These are phyloP conservation scores for Fusarium compactum DNA, from an alignment of 2,329 filamentous ascomycete genomes.

Conservation along the genomic window DNA sequence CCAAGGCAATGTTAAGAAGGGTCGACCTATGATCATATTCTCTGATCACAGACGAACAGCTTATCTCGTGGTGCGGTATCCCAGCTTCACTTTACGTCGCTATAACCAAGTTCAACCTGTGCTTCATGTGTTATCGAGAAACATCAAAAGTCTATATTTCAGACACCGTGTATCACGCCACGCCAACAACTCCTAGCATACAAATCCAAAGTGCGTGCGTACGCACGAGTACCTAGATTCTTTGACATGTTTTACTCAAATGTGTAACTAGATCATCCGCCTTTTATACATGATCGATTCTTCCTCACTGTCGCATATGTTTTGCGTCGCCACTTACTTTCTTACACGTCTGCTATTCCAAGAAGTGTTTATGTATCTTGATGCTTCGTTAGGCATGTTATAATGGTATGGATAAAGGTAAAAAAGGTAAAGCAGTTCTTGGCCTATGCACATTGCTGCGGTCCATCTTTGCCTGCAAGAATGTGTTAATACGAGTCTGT, in stretches of 20 bases:
- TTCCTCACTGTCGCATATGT: conserved; percentile 8
- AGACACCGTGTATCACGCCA: conserved; percentile 21
- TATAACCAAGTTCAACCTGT: neutral
- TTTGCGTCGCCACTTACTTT: conserved; percentile 14
- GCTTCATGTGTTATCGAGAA: neutral
- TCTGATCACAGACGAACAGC: neutral
- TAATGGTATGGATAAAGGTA: conserved; percentile 20
- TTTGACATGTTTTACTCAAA: conserved; percentile 8
- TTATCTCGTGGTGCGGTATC: neutral
- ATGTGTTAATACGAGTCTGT: conserved; percentile 27
- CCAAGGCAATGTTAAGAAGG: neutral
- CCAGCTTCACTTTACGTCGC: neutral
- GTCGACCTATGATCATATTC: neutral
- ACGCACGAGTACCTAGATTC: conserved; percentile 2
- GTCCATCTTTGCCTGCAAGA: conserved; percentile 44
- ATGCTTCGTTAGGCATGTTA: conserved; percentile 23
- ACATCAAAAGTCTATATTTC: conserved; percentile 4
- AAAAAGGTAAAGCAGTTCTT: conserved; percentile 11
- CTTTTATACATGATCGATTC: conserved; percentile 28
- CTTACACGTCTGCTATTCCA: conserved; percentile 20
- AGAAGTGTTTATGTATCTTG: conserved; percentile 36
- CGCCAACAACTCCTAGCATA: conserved; percentile 14
- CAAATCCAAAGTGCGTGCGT: neutral
- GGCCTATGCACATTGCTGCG: conserved; percentile 42
- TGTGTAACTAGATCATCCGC: conserved; percentile 14